phyloP scores from a whole-genome alignment of 139 green algal genomes.

The Haematococcus sp. region DNA sequence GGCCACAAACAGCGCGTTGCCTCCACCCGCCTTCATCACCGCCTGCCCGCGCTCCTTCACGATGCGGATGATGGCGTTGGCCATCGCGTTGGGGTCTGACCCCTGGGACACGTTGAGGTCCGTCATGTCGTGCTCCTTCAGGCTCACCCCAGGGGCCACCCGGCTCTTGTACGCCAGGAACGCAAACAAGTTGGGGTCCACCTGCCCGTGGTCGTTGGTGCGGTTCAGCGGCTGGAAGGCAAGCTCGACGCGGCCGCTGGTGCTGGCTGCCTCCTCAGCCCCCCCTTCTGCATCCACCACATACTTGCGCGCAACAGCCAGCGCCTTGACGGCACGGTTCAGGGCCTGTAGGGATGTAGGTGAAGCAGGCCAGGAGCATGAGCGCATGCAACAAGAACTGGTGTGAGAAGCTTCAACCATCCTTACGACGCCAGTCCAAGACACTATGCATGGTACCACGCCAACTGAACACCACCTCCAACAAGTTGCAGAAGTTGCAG shows the following conservation, averaged over 20 bases:
- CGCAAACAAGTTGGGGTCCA: constrained; percentile 31
- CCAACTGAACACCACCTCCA: too few species aligned
- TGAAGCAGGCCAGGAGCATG: too few species aligned
- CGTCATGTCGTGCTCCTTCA: constrained; percentile 21
- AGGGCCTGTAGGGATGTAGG: not conserved
- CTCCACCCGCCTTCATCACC: constrained; percentile 42
- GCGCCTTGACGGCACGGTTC: constrained; percentile 20
- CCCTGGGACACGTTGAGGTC: constrained; percentile 33
- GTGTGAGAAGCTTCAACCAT: too few species aligned
- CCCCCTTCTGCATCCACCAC: constrained; percentile 4
- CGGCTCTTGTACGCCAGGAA: constrained; percentile 34
- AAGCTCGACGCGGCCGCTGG: not conserved
- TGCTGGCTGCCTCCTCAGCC: too few species aligned
- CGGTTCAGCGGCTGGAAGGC: constrained; percentile 18
- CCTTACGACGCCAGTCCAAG: too few species aligned
- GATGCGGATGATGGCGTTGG: constrained; percentile 35
- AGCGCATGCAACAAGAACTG: too few species aligned
- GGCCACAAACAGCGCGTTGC: constrained; percentile 33
- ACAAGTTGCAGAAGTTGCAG: too few species aligned
- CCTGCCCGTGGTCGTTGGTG: constrained; percentile 1
- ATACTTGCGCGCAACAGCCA: constrained; percentile 23
- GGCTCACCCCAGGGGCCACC: not conserved
- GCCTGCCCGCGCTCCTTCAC: constrained; percentile 30
- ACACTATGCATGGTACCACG: too few species aligned
- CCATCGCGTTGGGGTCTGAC: constrained; percentile 27